Evolutionary conservation across 2,329 filamentous ascomycete species (phyloP).

Genomic region (Apiospora phragmitis): DNA sequence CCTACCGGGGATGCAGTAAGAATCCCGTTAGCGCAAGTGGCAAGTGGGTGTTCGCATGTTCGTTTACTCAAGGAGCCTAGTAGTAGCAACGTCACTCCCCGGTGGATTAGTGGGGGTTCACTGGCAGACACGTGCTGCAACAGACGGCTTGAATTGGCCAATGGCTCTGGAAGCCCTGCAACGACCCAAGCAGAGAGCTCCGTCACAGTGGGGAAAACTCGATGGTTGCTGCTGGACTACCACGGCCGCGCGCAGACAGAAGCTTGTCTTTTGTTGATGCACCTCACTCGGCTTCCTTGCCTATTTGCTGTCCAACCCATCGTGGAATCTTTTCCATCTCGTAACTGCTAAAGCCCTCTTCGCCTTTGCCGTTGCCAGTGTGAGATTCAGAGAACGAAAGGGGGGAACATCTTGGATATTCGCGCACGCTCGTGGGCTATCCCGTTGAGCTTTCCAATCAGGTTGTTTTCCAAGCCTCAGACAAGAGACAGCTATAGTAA

Average conservation of each 20-base stretch:
- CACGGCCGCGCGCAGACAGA: background rate
- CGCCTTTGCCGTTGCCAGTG: background rate
- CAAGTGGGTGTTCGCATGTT: background rate
- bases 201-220: background rate
- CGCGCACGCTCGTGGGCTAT: background rate
- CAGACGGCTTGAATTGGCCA: background rate
- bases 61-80: background rate
- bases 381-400: background rate
- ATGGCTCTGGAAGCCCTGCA: background rate
- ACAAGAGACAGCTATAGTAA: background rate
- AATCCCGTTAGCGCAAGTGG: conserved; percentile 2
- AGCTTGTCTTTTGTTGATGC: conserved; percentile 7
- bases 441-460: background rate
- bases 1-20: background rate
- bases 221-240: background rate
- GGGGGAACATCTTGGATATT: background rate
- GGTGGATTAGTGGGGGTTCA: background rate
- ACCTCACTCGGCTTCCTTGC: background rate
- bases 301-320: background rate
- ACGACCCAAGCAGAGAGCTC: background rate
- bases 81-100: background rate
- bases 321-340: background rate
- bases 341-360: background rate
- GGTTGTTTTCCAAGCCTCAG: background rate
- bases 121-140: background rate